Evolutionary conservation across 768 basidiomycete genomes (phyloP).

Genomic region (Paxillus ammoniavirescens): DNA sequence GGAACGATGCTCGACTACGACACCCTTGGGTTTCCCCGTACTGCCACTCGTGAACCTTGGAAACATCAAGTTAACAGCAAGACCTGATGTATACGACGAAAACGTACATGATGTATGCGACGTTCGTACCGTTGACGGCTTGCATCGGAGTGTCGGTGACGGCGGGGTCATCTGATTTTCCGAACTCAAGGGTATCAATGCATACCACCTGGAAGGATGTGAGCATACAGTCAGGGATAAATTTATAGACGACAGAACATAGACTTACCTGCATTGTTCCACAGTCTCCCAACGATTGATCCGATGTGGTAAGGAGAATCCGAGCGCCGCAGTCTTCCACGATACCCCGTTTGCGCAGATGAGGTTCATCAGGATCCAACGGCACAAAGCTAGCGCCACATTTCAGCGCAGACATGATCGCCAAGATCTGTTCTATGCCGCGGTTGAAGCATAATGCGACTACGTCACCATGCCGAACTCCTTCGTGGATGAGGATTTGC

Average conservation of each 20-base stretch:
- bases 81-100: neutral
- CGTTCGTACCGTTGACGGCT: neutral
- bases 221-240: neutral
- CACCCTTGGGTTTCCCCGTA: constrained; percentile 21
- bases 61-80: neutral
- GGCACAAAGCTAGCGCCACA: constrained; percentile 19
- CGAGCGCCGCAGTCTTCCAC: constrained; percentile 5
- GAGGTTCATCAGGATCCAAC: constrained; percentile 13
- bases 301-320: constrained; percentile 10
- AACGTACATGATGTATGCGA: constrained; percentile 18
- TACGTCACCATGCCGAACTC: constrained; percentile 7
- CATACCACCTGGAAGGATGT: constrained; percentile 1
- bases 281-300: neutral
- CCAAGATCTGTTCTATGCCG: constrained; percentile 14
- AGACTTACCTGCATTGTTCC: neutral
- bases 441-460: constrained; percentile 14
- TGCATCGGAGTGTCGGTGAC: neutral
- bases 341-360: constrained; percentile 7
- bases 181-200: constrained; percentile 6
- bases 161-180: neutral
- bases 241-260: neutral
- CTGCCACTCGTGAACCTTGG: constrained; percentile 19
- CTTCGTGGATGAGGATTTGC: constrained; percentile 4
- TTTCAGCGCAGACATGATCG: constrained; percentile 20
- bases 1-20: constrained; percentile 16